Percentiles rank a stretch among this genome's conserved stretches.
These are phyloP conservation scores for Fusarium nematophilum DNA, from an alignment of 2,329 filamentous ascomycete genomes.

Conservation along the genomic window DNA sequence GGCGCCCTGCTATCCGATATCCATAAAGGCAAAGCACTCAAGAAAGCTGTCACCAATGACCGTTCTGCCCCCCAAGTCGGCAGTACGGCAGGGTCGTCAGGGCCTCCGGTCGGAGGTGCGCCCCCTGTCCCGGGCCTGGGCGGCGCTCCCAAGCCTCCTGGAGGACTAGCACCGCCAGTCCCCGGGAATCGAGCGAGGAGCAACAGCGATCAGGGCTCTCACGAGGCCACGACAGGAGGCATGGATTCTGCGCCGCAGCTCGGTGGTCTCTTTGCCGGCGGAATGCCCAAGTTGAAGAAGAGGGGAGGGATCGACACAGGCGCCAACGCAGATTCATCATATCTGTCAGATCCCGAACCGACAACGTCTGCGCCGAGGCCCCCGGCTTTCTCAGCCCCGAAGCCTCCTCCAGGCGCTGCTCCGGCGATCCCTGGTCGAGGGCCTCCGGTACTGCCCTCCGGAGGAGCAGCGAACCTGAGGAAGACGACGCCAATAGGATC, in stretches of 20 bases:
- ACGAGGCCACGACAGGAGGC: conserved; percentile 53
- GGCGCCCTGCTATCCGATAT: conserved; percentile 91
- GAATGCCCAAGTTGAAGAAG: conserved; percentile 95
- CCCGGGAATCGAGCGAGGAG: conserved; percentile 80
- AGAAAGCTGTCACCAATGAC: conserved; percentile 91
- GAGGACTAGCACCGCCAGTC: conserved; percentile 77
- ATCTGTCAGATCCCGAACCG: conserved; percentile 77
- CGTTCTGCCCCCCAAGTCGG: conserved; percentile 81
- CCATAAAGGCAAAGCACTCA: conserved; percentile 80
- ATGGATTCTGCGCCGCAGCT: conserved; percentile 80
- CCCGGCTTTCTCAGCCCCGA: conserved; percentile 68
- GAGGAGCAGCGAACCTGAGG: conserved; percentile 62
- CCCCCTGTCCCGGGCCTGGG: conserved; percentile 79
- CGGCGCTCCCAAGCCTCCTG: conserved; percentile 61
- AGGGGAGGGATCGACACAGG: conserved; percentile 82
- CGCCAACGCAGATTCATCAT: conserved; percentile 70
- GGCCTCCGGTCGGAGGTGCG: conserved; percentile 76
- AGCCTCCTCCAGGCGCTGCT: conserved; percentile 57
- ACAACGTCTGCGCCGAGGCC: conserved; percentile 59
- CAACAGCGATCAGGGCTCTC: conserved; percentile 79
- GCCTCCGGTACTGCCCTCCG: conserved; percentile 55
- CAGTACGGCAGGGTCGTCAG: conserved; percentile 53
- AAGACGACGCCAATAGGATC: conserved; percentile 61
- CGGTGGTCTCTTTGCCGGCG: conserved; percentile 88
- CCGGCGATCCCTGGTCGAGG: conserved; percentile 37